phyloP scores from a whole-genome alignment of 306 rosid species.

The Vigna hirtella region DNA sequence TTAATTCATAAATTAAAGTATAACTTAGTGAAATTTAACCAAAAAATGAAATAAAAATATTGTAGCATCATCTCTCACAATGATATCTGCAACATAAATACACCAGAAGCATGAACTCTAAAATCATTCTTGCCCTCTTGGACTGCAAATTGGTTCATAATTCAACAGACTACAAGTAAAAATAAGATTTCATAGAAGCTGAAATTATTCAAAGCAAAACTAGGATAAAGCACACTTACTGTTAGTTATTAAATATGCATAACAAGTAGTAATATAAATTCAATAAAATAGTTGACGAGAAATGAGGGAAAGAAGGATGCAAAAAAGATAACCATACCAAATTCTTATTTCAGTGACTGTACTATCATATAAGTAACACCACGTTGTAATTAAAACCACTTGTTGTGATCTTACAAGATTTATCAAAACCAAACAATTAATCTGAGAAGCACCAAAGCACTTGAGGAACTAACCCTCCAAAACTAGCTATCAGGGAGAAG shows the following conservation, averaged over 20 bases:
- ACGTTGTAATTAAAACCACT: conserved; percentile 17
- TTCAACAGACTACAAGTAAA: conserved; percentile 16
- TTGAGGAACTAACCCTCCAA: too few species aligned
- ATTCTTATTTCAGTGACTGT: neutral
- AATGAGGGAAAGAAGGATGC: neutral
- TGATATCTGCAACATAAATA: neutral
- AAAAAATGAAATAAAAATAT: conserved; percentile 30
- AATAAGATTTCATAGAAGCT: conserved; percentile 19
- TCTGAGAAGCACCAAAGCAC: too few species aligned
- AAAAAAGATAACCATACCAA: neutral
- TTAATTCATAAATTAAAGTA: conserved; percentile 34
- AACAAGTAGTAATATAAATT: conserved; percentile 1
- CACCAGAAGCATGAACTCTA: conserved; percentile 1
- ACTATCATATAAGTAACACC: conserved; percentile 16
- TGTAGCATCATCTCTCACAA: conserved; percentile 22
- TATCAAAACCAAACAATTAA: neutral
- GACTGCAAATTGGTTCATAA: conserved; percentile 33
- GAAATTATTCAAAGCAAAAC: conserved; percentile 12
- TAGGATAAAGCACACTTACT: neutral
- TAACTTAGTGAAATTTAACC: conserved; percentile 9
- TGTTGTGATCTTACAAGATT: conserved; percentile 1
- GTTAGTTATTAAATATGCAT: neutral
- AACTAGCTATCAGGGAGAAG: too few species aligned
- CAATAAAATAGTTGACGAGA: conserved; percentile 2
- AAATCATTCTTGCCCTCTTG: neutral